phyloP scores from a whole-genome alignment of 2,329 filamentous ascomycete genomes.

The Fusarium sororula region DNA sequence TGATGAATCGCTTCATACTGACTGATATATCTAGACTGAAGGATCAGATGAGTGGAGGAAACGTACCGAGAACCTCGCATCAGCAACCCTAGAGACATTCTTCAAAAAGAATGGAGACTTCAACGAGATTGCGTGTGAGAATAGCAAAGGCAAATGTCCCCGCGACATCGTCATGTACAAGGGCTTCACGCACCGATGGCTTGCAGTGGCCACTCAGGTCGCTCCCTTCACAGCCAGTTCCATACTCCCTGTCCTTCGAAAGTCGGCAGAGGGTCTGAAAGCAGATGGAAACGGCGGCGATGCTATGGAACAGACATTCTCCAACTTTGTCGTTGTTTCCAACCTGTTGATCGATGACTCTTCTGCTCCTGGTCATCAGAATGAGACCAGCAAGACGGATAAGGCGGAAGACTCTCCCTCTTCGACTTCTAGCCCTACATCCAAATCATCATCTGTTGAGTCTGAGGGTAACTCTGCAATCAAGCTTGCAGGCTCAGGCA shows the following conservation, averaged over 20 bases:
- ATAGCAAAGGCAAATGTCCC: slow-evolving; percentile 63
- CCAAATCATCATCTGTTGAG: not conserved
- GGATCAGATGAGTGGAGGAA: slow-evolving; percentile 58
- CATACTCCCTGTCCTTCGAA: slow-evolving; percentile 67
- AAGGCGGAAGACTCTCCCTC: not conserved
- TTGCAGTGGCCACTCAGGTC: slow-evolving; percentile 67
- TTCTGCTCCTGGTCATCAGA: not conserved
- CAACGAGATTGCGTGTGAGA: slow-evolving; percentile 72
- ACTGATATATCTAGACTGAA: not conserved
- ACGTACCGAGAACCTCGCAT: slow-evolving; percentile 63
- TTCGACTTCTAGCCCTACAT: not conserved
- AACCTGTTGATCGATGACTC: slow-evolving; percentile 5
- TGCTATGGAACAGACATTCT: slow-evolving; percentile 6
- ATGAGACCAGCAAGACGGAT: not conserved
- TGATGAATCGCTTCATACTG: slow-evolving; percentile 2
- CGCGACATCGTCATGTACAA: slow-evolving; percentile 78
- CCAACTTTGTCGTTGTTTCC: not conserved
- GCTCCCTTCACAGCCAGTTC: slow-evolving; percentile 65
- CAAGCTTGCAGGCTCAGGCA: not conserved
- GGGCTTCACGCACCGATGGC: slow-evolving; percentile 72
- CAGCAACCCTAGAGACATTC: slow-evolving; percentile 57
- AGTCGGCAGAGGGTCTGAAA: slow-evolving; percentile 47
- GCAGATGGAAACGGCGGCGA: not conserved
- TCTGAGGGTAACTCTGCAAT: not conserved
- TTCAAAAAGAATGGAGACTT: slow-evolving; percentile 63